Base-by-base conservation (phyloP, 352 stramenopile genomes). In the Phytopythium montanum region DNA sequence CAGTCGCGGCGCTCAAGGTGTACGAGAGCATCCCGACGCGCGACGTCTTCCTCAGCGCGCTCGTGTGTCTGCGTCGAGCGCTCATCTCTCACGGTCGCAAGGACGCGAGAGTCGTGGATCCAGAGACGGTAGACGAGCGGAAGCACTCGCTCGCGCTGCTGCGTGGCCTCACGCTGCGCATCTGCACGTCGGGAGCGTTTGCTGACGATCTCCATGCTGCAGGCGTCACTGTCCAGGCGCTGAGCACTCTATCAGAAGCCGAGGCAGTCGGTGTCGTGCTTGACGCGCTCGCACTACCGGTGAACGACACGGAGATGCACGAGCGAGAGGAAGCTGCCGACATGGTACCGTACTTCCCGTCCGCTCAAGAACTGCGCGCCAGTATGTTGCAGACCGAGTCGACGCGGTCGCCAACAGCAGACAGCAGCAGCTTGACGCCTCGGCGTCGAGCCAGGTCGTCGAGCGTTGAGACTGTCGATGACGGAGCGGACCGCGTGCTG, bases 301-400 rank as follows among this genome's bases (percentile, higher is more conserved):
- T 93, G 34, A 93, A 93, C 36, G 81, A 89, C 14, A 81, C 72
- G 0, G 84, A 93, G 48, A 65, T 89, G 62, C 81, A 91, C 55
- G 79, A 91, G 18, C 72, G 70, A 56, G 84, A 93, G 70, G 81
- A 90, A 54, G 66, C 73, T 58, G 76, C 73, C 0, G 81, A 90
- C 33, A 65, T 88, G 33, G 76, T 90, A 26, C 84, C 79, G 28
- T 75, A 86, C 45, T 93, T 91, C 38, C 81, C 84, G 9, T 66
- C 70, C 9, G 81, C 79, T 0, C 81, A 81, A 36, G 84, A 93
- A 9, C 48, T 92, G 33, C 66, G 25, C 16, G 16, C 52, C 31
- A 9, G 5, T 31, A 72, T 50, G 51, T 2, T 54, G 38, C 16
- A 23, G 49, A 70, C 38, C 25, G 31, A 45, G 21, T 44, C 33